Evolutionary conservation across 2,329 filamentous ascomycete species (phyloP).

Genomic region (Diaporthe citri): DNA sequence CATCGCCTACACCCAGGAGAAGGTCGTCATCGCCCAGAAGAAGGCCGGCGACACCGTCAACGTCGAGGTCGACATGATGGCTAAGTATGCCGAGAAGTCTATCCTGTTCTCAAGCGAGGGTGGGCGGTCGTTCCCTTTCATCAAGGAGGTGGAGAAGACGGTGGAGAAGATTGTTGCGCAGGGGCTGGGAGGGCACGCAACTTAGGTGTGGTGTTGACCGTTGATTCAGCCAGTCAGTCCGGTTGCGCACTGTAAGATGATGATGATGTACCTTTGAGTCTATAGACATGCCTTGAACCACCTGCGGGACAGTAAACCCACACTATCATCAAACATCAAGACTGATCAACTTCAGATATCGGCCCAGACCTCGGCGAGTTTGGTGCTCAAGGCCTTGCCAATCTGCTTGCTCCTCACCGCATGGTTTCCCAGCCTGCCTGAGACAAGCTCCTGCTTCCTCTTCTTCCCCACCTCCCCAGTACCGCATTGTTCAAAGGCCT

Average conservation of each 20-base stretch:
- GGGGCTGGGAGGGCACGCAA: constrained; percentile 58
- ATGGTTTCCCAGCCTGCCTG: constrained; percentile 62
- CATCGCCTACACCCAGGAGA: constrained; percentile 95
- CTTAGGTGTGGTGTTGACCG: neutral
- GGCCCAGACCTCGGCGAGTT: constrained; percentile 81
- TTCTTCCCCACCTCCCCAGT: constrained; percentile 63
- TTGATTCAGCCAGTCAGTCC: neutral
- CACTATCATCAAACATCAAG: neutral
- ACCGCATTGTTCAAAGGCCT: constrained; percentile 73
- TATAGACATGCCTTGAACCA: constrained; percentile 10
- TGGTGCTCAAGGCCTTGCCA: constrained; percentile 73
- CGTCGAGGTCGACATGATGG: constrained; percentile 90
- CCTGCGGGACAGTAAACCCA: neutral
- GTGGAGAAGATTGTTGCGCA: constrained; percentile 81
- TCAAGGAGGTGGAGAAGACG: constrained; percentile 81
- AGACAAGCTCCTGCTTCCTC: constrained; percentile 72
- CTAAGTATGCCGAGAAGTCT: constrained; percentile 91
- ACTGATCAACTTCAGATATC: constrained; percentile 51
- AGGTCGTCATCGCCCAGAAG: constrained; percentile 86
- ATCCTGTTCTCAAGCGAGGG: constrained; percentile 79
- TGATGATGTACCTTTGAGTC: neutral
- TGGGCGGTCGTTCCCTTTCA: constrained; percentile 65
- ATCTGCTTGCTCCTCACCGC: constrained; percentile 78
- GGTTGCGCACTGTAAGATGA: neutral
- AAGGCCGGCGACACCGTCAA: constrained; percentile 85